Percentiles rank a stretch among this genome's conserved stretches.
phyloP scores from a whole-genome alignment of 192 early-diverging fungal genomes.

The Coemansia sp. region DNA sequence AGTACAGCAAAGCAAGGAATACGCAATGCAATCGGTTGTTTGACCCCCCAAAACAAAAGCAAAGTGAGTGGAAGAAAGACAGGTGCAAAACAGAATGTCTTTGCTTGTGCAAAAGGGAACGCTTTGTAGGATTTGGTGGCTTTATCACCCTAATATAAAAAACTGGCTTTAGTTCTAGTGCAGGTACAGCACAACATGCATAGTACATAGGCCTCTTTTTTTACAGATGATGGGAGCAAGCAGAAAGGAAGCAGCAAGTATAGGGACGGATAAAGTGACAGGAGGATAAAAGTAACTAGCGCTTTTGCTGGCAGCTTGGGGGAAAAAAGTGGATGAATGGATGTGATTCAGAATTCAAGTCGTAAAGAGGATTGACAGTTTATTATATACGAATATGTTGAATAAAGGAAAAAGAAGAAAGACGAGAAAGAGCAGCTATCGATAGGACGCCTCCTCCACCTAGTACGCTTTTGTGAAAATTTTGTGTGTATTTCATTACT shows the following conservation, averaged over 20 bases:
- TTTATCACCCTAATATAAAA: background rate
- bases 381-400: conserved; percentile 2
- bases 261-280: background rate
- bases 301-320: background rate
- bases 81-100: background rate
- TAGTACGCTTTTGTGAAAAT: background rate
- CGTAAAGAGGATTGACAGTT: background rate
- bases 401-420: conserved; percentile 4
- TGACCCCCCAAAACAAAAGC: background rate
- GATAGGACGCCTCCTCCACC: background rate
- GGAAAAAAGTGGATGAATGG: background rate
- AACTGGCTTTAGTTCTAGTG: conserved; percentile 6
- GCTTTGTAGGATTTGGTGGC: conserved; percentile 9
- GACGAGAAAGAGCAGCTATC: background rate
- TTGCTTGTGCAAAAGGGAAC: background rate
- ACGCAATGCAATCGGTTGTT: conserved; percentile 8
- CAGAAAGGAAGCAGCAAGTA: background rate
- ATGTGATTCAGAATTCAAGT: background rate
- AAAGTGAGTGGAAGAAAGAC: background rate
- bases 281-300: background rate
- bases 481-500: background rate
- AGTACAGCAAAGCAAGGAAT: conserved; percentile 1
- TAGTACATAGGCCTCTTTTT: background rate
- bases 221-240: background rate
- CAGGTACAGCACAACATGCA: conserved; percentile 7